Evolutionary conservation across 78 protist genomes (phyloP).

Genomic region (Dictyostelium brefeldianum): DNA sequence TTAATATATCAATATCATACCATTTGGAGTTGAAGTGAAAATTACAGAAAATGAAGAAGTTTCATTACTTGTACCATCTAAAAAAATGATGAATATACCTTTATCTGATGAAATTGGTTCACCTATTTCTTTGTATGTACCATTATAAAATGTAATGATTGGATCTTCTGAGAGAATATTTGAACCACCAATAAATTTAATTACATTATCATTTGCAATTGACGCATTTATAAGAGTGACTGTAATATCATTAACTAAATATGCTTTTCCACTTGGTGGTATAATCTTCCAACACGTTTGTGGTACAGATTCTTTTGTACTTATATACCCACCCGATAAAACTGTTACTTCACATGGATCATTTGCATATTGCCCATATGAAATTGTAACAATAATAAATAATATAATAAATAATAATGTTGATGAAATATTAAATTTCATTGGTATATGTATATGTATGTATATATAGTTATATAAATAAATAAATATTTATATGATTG

Average conservation of each 20-base stretch:
- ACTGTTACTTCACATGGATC: neutral
- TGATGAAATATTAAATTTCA: neutral
- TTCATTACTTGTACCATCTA: slow-evolving; percentile 1
- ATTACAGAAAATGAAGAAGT: neutral
- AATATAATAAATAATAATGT: neutral
- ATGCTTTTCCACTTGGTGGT: slow-evolving; percentile 17
- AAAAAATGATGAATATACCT: slow-evolving; percentile 6
- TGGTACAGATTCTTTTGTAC: neutral
- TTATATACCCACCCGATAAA: neutral
- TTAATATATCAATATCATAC: neutral
- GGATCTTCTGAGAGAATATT: neutral
- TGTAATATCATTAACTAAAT: neutral
- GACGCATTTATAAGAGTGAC: neutral
- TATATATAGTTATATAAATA: no score
- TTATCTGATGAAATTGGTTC: neutral
- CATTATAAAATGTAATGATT: neutral
- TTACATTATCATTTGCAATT: neutral
- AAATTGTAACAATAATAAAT: neutral
- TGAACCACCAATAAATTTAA: slow-evolving; percentile 31
- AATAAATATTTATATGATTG: no score
- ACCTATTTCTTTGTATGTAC: neutral
- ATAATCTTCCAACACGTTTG: slow-evolving; percentile 27
- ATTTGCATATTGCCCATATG: neutral
- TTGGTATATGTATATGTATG: no score
- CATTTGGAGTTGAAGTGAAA: neutral